Evolutionary conservation across 257 asterid genomes (phyloP).

Genomic region (Nyctanthes arbortristis): DNA sequence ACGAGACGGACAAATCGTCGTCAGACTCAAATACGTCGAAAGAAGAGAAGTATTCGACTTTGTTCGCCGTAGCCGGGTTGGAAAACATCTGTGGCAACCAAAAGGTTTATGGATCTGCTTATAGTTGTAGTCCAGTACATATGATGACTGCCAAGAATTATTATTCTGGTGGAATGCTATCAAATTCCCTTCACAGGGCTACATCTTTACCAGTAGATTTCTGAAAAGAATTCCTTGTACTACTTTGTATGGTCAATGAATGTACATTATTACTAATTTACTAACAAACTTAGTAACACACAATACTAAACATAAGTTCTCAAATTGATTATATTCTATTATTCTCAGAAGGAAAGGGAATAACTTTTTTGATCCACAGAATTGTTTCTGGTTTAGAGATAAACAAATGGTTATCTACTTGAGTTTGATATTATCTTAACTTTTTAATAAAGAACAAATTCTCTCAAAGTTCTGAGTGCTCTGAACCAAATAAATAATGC

Average conservation of each 20-base stretch:
- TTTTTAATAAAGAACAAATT: background rate
- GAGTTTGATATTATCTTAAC: background rate
- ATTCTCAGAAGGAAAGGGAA: background rate
- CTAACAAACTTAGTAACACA: too few species aligned
- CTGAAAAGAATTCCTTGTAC: background rate
- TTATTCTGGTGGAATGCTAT: constrained; percentile 23
- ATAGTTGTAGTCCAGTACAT: background rate
- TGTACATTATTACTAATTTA: background rate
- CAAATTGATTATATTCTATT: background rate
- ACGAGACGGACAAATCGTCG: background rate
- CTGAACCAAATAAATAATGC: too few species aligned
- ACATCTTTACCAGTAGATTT: constrained; percentile 39
- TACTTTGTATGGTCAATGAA: background rate
- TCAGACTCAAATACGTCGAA: background rate
- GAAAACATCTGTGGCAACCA: background rate
- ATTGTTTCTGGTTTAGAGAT: background rate
- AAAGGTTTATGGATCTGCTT: background rate
- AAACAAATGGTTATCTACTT: background rate
- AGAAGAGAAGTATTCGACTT: background rate
- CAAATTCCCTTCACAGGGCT: constrained; percentile 33
- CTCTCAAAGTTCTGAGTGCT: background rate
- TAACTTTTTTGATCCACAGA: background rate
- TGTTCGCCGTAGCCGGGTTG: background rate
- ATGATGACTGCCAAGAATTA: constrained; percentile 26
- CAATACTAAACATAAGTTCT: background rate